Base-by-base conservation (phyloP, 306 rosid species). In the Fagus sylvatica region DNA sequence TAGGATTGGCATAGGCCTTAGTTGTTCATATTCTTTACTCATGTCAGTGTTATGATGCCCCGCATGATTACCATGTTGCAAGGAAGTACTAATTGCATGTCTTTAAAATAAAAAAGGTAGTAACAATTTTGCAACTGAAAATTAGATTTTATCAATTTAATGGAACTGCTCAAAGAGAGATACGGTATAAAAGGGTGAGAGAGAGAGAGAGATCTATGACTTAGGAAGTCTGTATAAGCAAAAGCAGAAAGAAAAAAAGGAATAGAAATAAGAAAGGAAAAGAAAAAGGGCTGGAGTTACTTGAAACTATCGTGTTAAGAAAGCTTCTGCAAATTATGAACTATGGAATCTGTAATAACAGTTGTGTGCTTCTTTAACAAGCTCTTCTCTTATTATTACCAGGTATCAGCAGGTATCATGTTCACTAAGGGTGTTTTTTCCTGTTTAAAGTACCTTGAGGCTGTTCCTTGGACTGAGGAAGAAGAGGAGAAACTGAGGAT, bases 401-500 rank as follows among this genome's bases (percentile, higher is more conserved):
- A 91, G 98, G 93, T 93, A 41, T 91, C 93, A 0, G 93, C 97
- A 9, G 89, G 94, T 53, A 91, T 93, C 67, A 88, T 84, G 94
- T 93, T 91, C 86, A 81, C 85, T 7, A 91, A 78, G 87, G 92
- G 94, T 41, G 91, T 93, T 76, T 78, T 83, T 68, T 87, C 91
- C 46, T 93, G 98, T 86, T 83, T 93, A 51, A 87, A 84, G 73
- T 91, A 88, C 81, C 93, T 93, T 11, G 98, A 93, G 83, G 98
- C 94, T 56, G 94, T 93, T 86, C 96, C 96, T 84, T 93, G 96
- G 96, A 89, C 94, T 3, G 98, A 93, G 84, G 98, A 93, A 81
- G 96, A 93, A 81, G 96, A 91, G 86, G 96, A 89, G 81, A 93
- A 93, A 76, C 60, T 93, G 48, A 86, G 94, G 80, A 80, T 81